Base-by-base conservation (phyloP, 2,329 filamentous ascomycete genomes). In the Raffaelea ambrosiae region DNA sequence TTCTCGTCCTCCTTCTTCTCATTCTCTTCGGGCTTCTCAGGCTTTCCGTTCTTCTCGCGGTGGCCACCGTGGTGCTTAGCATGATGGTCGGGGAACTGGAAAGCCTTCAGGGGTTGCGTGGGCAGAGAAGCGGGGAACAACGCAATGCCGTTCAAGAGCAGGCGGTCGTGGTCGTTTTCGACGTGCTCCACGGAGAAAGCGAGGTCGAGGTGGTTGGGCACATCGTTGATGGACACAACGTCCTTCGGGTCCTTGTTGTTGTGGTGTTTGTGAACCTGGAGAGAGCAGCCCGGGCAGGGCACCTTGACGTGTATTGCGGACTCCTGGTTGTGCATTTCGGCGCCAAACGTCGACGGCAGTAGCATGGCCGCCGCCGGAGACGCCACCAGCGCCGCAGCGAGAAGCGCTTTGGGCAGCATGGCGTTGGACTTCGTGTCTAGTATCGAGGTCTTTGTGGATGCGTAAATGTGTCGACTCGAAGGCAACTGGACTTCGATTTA, bases 111-210 rank as follows among this genome's bases (percentile, higher is more conserved):
- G 9, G 63, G 62, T 13, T 29, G 26, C 26, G 26, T 13, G 26
- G 26, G 7, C 7, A 29, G 13, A 7, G 13, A 29, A 29, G 7
- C 26, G 26, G 77, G 76, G 55, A 81, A 85, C 18, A 85, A 66
- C 56, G 79, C 73, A 51, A 75, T 73, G 49, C 73, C 77, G 61
- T 84, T 84, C 49, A 84, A 57, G 35, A 77, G 58, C 22, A 86
- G 66, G 39, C 65, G 66, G 52, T 74, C 69, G 49, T 59, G 57
- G 43, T 65, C 26, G n/a, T n/a, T 66, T 38, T 61, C 54, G 26
- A 65, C 63, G 51, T 71, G 64, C 16, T 76, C 69, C 52, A 84
- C 61, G 49, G 60, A 65, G 56, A 85, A 76, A 55, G 74, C 69
- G 36, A 85, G 65, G 53, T 72, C 65, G 48, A 83, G 63, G 47